Percentiles rank a stretch among this genome's conserved stretches.
These are phyloP conservation scores for Hypseocharis bilobata DNA, from an alignment of 441 rosid species.

Conservation along the genomic window DNA sequence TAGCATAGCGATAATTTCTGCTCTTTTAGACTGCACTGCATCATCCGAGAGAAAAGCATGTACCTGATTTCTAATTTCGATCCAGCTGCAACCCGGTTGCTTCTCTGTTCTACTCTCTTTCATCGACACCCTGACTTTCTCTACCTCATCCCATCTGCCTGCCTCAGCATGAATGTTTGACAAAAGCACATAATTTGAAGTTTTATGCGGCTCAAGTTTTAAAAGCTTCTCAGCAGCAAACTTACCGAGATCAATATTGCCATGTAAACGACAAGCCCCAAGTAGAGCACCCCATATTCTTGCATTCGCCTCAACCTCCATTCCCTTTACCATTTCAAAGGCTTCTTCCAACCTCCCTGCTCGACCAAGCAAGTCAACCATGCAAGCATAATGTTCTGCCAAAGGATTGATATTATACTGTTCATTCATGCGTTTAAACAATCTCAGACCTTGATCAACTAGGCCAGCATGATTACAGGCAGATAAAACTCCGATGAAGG, in stretches of 20 bases:
- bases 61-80: constrained; percentile 25
- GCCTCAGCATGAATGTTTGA: constrained; percentile 31
- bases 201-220: constrained; percentile 29
- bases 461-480: constrained; percentile 36
- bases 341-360: constrained; percentile 35
- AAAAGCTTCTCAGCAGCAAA: constrained; percentile 23
- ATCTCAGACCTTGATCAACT: constrained; percentile 23
- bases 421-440: constrained; percentile 26
- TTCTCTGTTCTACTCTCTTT: constrained; percentile 18
- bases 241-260: constrained; percentile 27
- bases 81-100: constrained; percentile 32
- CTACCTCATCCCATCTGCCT: constrained; percentile 31
- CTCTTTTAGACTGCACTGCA: no score
- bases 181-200: constrained; percentile 25
- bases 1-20: no score
- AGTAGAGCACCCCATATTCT: constrained; percentile 33
- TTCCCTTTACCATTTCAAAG: constrained; percentile 21
- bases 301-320: constrained; percentile 25
- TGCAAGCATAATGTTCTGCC: constrained; percentile 33
- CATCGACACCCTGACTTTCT: constrained; percentile 23
- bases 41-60: no score
- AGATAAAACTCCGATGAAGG: constrained; percentile 29
- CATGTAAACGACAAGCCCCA: constrained; percentile 29
- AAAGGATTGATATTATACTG: constrained; percentile 23
- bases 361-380: constrained; percentile 34